phyloP scores from a whole-genome alignment of 164 flowering plant species.

The Vitis rotundifolia region DNA sequence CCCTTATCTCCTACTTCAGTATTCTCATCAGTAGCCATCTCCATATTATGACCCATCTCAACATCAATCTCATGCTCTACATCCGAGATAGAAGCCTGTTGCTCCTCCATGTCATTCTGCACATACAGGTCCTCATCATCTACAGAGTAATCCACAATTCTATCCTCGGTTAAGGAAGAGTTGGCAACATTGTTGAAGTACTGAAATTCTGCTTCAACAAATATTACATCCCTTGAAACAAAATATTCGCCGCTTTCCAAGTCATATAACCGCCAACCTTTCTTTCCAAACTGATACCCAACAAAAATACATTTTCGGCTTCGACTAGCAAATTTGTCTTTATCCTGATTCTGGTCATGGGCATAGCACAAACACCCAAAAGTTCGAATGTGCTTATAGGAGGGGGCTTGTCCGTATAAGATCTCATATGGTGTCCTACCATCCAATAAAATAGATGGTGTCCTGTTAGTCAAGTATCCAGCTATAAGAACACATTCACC shows the following conservation, averaged over 20 bases:
- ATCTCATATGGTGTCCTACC: constrained; percentile 3
- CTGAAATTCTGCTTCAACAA: constrained; percentile 1
- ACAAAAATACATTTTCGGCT: constrained; percentile 2
- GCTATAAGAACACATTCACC: neutral
- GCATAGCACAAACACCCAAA: neutral
- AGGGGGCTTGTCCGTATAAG: neutral
- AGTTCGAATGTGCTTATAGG: neutral
- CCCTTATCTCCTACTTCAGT: too few species aligned
- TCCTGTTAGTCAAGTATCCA: constrained; percentile 6
- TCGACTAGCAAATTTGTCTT: constrained; percentile 2
- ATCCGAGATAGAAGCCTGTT: too few species aligned
- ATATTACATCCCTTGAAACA: neutral
- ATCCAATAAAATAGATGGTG: neutral
- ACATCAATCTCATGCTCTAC: too few species aligned
- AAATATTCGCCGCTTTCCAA: neutral
- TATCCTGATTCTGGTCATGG: neutral
- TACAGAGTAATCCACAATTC: too few species aligned
- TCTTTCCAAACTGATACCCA: constrained; percentile 2
- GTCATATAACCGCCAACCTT: constrained; percentile 5
- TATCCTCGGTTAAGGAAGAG: neutral
- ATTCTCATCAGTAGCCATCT: too few species aligned
- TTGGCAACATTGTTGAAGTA: neutral
- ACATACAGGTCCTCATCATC: too few species aligned
- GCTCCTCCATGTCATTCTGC: too few species aligned
- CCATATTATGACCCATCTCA: too few species aligned